Base-by-base conservation (phyloP, 495 filamentous ascomycete species). In the Penicillium mononematosum region DNA sequence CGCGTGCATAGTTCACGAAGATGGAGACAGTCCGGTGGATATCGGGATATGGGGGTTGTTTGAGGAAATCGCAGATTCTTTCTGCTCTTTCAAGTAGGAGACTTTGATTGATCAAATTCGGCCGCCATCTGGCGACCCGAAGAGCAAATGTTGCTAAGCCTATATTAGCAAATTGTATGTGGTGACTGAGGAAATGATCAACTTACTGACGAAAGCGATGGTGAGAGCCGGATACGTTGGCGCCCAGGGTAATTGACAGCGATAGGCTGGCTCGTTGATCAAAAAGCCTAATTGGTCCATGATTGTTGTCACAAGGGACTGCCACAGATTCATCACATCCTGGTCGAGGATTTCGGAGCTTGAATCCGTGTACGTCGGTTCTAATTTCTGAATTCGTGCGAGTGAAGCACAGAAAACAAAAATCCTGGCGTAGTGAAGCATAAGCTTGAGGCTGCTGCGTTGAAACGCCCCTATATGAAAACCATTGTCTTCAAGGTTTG, bases 171-270 rank as follows among this genome's bases (percentile, higher is more conserved):
- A 41, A 20, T 4, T 32, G 1, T 50, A 11, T 25, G 17, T 4
- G 20, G n/a, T 14, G 24, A 27, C 25, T 16, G 22, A 7, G 20
- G 19, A 31, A 5, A 19, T 14, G 48, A 19, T 16, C 16, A 24
- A 75, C 74, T 71, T 63, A 77, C 74, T 73, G 43, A 77, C 70
- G 60, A 77, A 77, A 1, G 74, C 72, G 31, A 77, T 69, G 1
- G 72, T 77, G 34, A 77, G 50, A 22, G 71, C 70, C 20, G 74
- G 71, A 39, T 77, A 77, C 4, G 74, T 77, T 27, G 74, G 74
- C 1, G 71, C 66, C 74, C 74, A 77, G 17, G 67, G 56, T 27
- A 75, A 39, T 38, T 77, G 74, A 38, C 70, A 77, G 7, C 70
- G 62, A 50, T 77, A 77, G 0, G 74, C 58, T 14, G 71, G 62